Evolutionary conservation across 2,329 filamentous ascomycete species (phyloP).

Genomic region (Neonectria ditissima): DNA sequence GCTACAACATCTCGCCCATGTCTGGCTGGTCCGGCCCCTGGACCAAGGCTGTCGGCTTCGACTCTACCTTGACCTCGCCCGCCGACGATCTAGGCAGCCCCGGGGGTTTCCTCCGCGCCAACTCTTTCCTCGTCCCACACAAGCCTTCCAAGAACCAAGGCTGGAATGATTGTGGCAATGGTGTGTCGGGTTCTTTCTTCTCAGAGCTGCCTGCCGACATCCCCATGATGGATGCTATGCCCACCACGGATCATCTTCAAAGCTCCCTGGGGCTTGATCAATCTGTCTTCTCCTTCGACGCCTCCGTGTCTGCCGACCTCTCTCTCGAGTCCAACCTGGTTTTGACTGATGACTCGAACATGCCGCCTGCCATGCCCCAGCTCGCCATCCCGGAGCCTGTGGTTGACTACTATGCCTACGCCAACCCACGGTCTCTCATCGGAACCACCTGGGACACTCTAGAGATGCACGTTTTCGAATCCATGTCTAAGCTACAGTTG

Average conservation of each 20-base stretch:
- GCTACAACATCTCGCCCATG: constrained; percentile 60
- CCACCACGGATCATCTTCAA: constrained; percentile 43
- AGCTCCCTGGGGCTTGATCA: constrained; percentile 49
- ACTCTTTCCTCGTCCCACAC: constrained; percentile 38
- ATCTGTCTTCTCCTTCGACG: constrained; percentile 52
- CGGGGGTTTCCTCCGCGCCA: constrained; percentile 45
- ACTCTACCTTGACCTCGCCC: constrained; percentile 61
- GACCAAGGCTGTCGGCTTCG: constrained; percentile 54
- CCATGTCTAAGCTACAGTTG: constrained; percentile 56
- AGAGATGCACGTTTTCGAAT: constrained; percentile 59
- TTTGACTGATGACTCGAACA: constrained; percentile 48
- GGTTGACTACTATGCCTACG: constrained; percentile 44
- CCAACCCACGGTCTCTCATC: constrained; percentile 52
- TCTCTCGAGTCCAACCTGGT: constrained; percentile 53
- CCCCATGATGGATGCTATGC: constrained; percentile 49
- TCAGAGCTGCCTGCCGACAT: constrained; percentile 59
- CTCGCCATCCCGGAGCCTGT: constrained; percentile 27
- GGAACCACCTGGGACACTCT: constrained; percentile 59
- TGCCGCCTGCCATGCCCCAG: constrained; percentile 31
- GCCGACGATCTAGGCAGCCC: constrained; percentile 54
- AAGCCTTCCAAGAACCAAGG: constrained; percentile 41
- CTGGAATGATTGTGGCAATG: constrained; percentile 44
- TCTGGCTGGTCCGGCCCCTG: constrained; percentile 57
- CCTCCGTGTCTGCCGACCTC: constrained; percentile 49
- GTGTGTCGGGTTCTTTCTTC: constrained; percentile 47